phyloP scores from a whole-genome alignment of 345 rosid species.

The Trapa bicornis region DNA sequence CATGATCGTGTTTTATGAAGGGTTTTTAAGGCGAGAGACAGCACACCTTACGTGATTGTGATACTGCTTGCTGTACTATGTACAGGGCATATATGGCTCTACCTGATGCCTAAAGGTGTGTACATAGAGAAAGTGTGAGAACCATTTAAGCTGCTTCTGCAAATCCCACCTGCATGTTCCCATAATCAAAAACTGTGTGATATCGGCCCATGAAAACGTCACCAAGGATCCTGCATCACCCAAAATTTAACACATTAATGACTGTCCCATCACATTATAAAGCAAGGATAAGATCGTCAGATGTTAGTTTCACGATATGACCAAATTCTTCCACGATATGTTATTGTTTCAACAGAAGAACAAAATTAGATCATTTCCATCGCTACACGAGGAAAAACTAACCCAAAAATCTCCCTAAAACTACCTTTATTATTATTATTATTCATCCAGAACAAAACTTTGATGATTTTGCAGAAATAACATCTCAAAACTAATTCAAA shows the following conservation, averaged over 20 bases:
- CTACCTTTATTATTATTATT: no score
- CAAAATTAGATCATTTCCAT: no score
- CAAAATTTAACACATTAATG: background rate
- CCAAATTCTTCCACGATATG: background rate
- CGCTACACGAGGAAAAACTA: no score
- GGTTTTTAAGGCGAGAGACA: background rate
- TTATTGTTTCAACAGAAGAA: background rate
- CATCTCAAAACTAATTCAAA: background rate
- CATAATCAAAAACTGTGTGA: slow-evolving; percentile 65
- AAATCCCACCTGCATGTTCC: slow-evolving; percentile 64
- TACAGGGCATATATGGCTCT: background rate
- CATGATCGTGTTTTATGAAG: background rate
- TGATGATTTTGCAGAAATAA: background rate
- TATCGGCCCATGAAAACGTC: slow-evolving; percentile 88
- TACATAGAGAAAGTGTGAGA: background rate
- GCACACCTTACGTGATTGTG: background rate
- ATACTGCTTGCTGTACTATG: background rate
- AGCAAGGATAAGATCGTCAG: background rate
- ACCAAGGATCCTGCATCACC: slow-evolving; percentile 68
- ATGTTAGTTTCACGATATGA: no score
- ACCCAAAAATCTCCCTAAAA: no score
- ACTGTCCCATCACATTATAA: background rate
- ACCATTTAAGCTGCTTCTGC: slow-evolving; percentile 61
- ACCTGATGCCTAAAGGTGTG: background rate
- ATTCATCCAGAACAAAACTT: no score